Percentiles rank a stretch among this genome's conserved stretches.
phyloP scores from a whole-genome alignment of 306 rosid species.

The Ziziphus jujuba region DNA sequence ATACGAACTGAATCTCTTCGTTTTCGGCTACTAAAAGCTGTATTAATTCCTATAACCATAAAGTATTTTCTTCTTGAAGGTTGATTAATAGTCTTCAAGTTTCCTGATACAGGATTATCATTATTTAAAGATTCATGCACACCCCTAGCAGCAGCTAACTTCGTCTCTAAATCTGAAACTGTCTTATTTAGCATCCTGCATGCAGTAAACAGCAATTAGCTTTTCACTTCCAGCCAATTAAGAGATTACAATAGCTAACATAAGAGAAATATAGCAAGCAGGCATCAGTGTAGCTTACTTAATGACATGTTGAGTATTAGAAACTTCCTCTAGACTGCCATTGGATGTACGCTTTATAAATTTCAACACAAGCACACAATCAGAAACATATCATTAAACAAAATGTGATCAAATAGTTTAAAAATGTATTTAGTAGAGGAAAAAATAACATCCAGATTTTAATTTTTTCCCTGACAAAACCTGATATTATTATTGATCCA shows the following conservation, averaged over 20 bases:
- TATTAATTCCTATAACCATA: constrained; percentile 85
- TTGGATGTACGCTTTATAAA: constrained; percentile 39
- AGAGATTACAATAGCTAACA: constrained; percentile 11
- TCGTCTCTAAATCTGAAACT: constrained; percentile 48
- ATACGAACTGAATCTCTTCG: constrained; percentile 86
- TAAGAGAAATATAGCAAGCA: constrained; percentile 23
- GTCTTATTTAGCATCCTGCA: constrained; percentile 62
- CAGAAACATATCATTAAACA: not conserved
- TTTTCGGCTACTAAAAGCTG: constrained; percentile 80
- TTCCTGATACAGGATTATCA: constrained; percentile 43
- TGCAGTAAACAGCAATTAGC: constrained; percentile 22
- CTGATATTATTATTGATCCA: too few relatives aligned
- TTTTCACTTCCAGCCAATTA: constrained; percentile 17
- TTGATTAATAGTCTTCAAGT: constrained; percentile 34
- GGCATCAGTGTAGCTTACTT: constrained; percentile 46
- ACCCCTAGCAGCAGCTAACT: constrained; percentile 41
- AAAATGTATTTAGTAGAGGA: not conserved
- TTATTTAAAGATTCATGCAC: constrained; percentile 37
- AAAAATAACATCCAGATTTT: not conserved
- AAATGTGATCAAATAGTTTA: not conserved
- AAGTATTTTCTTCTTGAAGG: constrained; percentile 60
- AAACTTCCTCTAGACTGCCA: constrained; percentile 44
- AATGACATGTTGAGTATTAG: constrained; percentile 39
- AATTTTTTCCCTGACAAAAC: not conserved
- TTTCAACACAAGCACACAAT: constrained; percentile 24